Evolutionary conservation across 106 monocot species (phyloP).

Genomic region (Narthecium ossifragum): DNA sequence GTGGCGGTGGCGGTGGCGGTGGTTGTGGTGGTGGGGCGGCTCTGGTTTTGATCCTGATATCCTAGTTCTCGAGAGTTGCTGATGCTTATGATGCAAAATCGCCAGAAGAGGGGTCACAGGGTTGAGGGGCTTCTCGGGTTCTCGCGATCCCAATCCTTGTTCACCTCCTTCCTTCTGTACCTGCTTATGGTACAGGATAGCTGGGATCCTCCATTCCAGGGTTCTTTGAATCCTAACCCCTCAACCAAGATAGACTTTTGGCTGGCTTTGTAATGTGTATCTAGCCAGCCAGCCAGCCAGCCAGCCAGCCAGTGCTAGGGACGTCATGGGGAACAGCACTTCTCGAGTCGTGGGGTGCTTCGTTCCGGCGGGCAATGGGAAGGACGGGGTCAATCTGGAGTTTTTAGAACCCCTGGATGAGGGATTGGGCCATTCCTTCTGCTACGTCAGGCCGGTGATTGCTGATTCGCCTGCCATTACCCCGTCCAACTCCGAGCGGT

Average conservation of each 20-base stretch:
- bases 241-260: neutral
- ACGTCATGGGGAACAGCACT: slow-evolving; percentile 80
- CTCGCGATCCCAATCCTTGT: slow-evolving; percentile 9
- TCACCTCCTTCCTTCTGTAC: slow-evolving; percentile 18
- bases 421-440: slow-evolving; percentile 95
- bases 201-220: slow-evolving; percentile 21
- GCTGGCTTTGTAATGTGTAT: neutral
- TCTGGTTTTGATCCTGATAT: slow-evolving; percentile 24
- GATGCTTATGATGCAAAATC: slow-evolving; percentile 65
- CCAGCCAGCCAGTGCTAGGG: neutral
- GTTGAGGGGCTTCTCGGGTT: slow-evolving; percentile 60
- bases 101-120: slow-evolving; percentile 28
- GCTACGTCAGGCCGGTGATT: slow-evolving; percentile 79
- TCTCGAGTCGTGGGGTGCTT: slow-evolving; percentile 93
- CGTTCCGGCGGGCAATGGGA: slow-evolving; percentile 45
- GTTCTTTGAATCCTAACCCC: too few relatives aligned
- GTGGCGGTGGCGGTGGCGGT: too few relatives aligned
- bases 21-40: too few relatives aligned
- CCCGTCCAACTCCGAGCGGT: slow-evolving; percentile 91
- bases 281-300: neutral
- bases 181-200: slow-evolving; percentile 34
- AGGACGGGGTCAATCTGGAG: slow-evolving; percentile 64
- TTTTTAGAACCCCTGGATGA: slow-evolving; percentile 94
- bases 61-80: slow-evolving; percentile 23
- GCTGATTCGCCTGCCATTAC: slow-evolving; percentile 80